Conservation (phyloP, 495 filamentous ascomycete species). For the Aspergillus campestris region DNA sequence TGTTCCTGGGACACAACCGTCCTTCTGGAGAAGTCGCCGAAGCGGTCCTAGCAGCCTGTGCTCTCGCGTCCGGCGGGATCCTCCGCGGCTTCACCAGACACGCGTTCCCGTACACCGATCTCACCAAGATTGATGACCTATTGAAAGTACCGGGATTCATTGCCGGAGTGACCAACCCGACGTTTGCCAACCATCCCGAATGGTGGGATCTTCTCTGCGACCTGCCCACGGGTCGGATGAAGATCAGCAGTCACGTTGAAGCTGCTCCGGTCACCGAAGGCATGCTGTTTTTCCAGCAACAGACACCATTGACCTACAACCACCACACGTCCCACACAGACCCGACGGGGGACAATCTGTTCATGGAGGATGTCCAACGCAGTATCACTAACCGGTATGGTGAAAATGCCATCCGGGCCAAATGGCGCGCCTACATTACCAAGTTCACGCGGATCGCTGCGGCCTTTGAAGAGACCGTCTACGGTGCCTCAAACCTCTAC, state of each 20-base stretch:
- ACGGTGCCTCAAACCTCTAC: constrained; percentile 83
- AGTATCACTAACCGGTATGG: constrained; percentile 82
- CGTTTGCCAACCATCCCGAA: constrained; percentile 86
- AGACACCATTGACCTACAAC: constrained; percentile 50
- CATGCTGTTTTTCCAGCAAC: constrained; percentile 75
- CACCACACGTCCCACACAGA: constrained; percentile 45
- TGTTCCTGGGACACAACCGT: constrained; percentile 91
- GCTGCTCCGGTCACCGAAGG: constrained; percentile 70
- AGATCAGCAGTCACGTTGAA: constrained; percentile 80
- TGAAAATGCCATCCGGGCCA: constrained; percentile 80
- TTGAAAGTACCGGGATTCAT: constrained; percentile 95
- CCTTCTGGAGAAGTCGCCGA: constrained; percentile 93
- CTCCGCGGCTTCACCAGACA: constrained; percentile 91
- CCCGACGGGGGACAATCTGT: constrained; percentile 78
- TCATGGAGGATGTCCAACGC: constrained; percentile 76
- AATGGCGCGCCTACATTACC: constrained; percentile 82
- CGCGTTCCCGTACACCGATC: constrained; percentile 96
- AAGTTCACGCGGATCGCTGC: constrained; percentile 89
- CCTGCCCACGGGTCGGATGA: constrained; percentile 82
- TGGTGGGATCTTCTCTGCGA: constrained; percentile 99
- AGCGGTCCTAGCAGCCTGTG: constrained; percentile 87
- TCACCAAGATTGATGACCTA: constrained; percentile 95
- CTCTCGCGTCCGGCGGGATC: constrained; percentile 90
- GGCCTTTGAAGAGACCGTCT: constrained; percentile 91
- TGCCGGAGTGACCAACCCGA: constrained; percentile 94